Conservation (phyloP, 176 grass and related monocot genomes). For the Saccharum spontaneum region DNA sequence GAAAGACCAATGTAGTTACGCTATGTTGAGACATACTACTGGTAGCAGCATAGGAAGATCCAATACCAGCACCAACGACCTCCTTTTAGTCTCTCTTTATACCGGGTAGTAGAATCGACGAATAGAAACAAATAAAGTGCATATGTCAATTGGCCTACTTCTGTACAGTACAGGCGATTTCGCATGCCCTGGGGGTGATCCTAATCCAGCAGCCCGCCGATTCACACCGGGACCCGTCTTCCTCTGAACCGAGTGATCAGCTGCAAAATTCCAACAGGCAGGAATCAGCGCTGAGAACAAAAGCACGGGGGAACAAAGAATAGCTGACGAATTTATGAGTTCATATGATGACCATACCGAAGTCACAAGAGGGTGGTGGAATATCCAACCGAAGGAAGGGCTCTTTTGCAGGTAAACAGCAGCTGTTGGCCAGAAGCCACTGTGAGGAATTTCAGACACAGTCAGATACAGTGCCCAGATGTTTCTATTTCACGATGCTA, state of each 20-base stretch:
- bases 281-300: neutral
- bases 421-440: conserved; percentile 80
- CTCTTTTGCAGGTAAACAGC: conserved; percentile 78
- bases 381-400: conserved; percentile 70
- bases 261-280: conserved; percentile 29
- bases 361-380: conserved; percentile 77
- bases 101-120: neutral
- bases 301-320: neutral
- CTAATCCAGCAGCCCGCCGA: neutral
- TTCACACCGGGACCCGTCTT: conserved; percentile 60
- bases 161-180: conserved; percentile 36
- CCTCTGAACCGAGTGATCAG: conserved; percentile 55
- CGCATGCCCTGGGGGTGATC: conserved; percentile 7
- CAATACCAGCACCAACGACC: neutral
- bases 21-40: neutral
- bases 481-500: neutral
- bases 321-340: neutral
- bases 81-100: neutral
- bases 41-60: neutral
- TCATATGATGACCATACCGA: conserved; percentile 42
- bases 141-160: conserved; percentile 6
- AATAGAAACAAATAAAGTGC: conserved; percentile 14
- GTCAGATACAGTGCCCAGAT: conserved; percentile 4
- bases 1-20: neutral
- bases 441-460: conserved; percentile 41